Evolutionary conservation across 2,329 filamentous ascomycete genomes (phyloP), one percentile per base, ranked within the genome.

Genomic region (Trichophyton simii): DNA sequence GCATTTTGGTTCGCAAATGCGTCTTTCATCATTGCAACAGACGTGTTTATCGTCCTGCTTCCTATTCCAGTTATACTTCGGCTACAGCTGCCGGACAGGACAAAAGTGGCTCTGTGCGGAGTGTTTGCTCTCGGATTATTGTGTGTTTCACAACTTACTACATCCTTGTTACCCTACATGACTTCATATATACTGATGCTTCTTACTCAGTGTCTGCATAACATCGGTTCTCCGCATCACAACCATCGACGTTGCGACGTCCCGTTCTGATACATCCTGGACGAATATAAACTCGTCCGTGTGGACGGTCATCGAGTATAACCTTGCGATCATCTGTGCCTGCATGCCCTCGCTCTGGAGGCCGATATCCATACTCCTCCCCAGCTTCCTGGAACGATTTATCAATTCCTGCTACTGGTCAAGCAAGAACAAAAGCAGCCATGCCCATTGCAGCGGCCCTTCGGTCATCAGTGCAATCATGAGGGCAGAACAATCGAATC

Each of bases 1-100:
- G 70, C 69, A 2, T 78, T 78, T 63, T 82, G 79, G 79, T 78
- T 79, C 60, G 74, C 77, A 59, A 80, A 81, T 62, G 78, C 71
- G 15, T 66, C 70, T 1, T 72, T 73, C 64, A 74, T 72, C 25
- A 75, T 76, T 36, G 59, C 70, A 6, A 72, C 67, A 20, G 72
- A 76, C 59, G 50, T 74, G 2, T 67, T 73, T n/a, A 69, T 76
- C 48, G 65, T 75, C 48, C 62, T 68, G 7, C 67, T 74, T 15
- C 72, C 72, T 1, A 67, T 74, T 42, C 69, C 71, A 2, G 65
- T 72, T 0, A 67, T 75, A 18, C 69, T 68, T 60, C 66, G 65
- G 5, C 66, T 72, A 22, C 69, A 70, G n/a, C 63, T 74, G 18
- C 67, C 68, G 4, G 22, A 62, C 8, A 74, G 72, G 5, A 79